Base-by-base conservation (phyloP, 345 rosid species). In the Corymbia maculata region DNA sequence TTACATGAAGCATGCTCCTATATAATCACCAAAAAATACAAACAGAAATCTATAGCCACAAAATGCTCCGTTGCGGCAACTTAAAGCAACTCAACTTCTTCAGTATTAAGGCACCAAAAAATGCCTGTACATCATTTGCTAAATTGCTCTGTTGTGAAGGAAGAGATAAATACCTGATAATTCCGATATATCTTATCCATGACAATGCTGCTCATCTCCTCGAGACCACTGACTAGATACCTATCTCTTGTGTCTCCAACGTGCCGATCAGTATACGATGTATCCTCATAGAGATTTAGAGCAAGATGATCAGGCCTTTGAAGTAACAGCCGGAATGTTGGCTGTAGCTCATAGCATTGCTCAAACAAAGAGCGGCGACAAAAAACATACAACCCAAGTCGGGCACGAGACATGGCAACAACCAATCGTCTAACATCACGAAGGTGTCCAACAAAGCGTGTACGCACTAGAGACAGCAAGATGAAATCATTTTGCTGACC, bases 381-480 rank as follows among this genome's bases (percentile, higher is more conserved):
- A 90, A 98, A 97, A 85, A 97, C 97, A 86, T 95, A 98, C 45
- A 97, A 91, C 57, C 99, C 99, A 8, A 98, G 96, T 87, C 99
- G 94, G 59, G 99, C 98, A 91, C 99, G 99, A 87, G 99, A 98
- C 99, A 97, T 98, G 88, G 99, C 99, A 30, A 98, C 99, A 86
- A 97, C 93, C 93, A 98, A 93, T 93, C 99, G 95, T 93, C 99
- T 93, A 66, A 96, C 99, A 91, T 97, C 99, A 88, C 99, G 99
- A 87, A 98, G 95, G 93, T 97, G 99, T 88, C 99, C 99, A 44
- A 98, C 99, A 90, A 96, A 98, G 87, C 98, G 99, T 85, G 98
- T 95, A 14, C 98, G 98, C 85, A 98, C 98, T 70, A 98, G 99
- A 89, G 99, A 98, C 50, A 98, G 94, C 94, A 98, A 94, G 49